Evolutionary conservation across 148 eudicot species (phyloP), one percentile per base, ranked within the genome.

Genomic region (Amaranthus palmeri): DNA sequence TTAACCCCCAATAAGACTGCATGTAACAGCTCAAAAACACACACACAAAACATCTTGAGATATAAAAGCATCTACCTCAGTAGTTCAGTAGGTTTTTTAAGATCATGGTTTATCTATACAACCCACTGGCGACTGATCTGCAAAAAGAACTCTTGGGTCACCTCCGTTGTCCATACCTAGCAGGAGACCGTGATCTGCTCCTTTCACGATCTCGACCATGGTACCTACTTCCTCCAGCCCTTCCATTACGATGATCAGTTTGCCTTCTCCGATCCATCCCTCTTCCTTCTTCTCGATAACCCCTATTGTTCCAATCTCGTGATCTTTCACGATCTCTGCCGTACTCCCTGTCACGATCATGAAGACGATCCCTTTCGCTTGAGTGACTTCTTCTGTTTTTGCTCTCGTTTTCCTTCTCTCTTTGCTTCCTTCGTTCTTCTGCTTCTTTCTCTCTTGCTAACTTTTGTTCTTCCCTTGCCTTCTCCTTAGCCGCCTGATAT

Each of bases 381-480:
- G 99, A 95, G 55, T 68, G 82, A 82, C 97, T 90, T 81, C 97
- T 87, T 80, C 91, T 81, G 66, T 69, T 80, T 77, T 86, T 87
- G 73, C 85, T 76, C 81, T 88, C 92, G 65, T 48, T 3, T 76
- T 85, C 97, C 80, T 88, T 89, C 73, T 91, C 97, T 68, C 86
- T 84, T 63, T 66, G 86, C 78, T 85, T 91, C 77, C 79, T 87
- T 17, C 93, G 71, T 75, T 89, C 97, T 69, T 91, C 99, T 12
- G 83, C 86, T 70, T 86, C 93, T 80, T 73, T 95, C 80, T 89
- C 99, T 84, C 92, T 89, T 55, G 93, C 88, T 63, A 88, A 76
- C 72, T 88, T 88, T 78, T 88, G 91, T 80, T 95, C 93, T 85
- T 91, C 98, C 72, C 84, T 83, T 47, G 93, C 92, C 85, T 91